phyloP scores from a whole-genome alignment of 2,329 filamentous ascomycete genomes.

The Pseudopyrenochaeta lycopersici region DNA sequence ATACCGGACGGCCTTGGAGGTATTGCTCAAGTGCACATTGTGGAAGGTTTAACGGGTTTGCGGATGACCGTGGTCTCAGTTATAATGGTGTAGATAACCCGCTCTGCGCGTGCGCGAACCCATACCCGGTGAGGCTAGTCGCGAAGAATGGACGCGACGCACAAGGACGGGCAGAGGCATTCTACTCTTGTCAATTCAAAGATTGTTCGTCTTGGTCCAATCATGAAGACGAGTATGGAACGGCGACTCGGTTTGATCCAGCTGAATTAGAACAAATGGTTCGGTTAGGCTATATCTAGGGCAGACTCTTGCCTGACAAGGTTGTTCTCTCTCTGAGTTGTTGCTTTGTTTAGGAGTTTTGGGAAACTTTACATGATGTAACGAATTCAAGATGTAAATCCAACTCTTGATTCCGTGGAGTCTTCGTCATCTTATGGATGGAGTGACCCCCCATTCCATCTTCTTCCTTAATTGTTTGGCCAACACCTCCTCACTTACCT shows the following conservation, averaged over 20 bases:
- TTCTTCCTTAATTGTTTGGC: no score
- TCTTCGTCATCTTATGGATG: no score
- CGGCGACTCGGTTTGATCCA: background rate
- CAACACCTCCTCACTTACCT: background rate
- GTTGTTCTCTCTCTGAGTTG: no score
- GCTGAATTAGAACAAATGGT: background rate
- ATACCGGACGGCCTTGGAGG: background rate
- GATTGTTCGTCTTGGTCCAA: background rate
- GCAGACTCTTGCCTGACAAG: no score
- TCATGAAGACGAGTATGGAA: background rate
- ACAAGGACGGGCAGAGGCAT: background rate
- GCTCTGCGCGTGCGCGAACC: no score
- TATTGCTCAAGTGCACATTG: background rate
- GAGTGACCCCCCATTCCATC: no score
- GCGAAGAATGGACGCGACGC: background rate
- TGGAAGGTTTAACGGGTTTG: slow-evolving; percentile 5
- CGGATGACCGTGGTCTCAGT: slow-evolving; percentile 1
- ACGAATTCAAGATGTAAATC: no score
- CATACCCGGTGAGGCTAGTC: background rate
- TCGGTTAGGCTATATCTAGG: no score
- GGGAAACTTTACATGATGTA: no score
- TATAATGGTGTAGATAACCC: background rate
- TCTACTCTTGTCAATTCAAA: slow-evolving; percentile 12
- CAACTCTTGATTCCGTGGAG: no score
- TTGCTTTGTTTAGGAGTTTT: no score